Base-by-base conservation (phyloP, 352 stramenopile genomes). In the Phytophthora podocarpi region DNA sequence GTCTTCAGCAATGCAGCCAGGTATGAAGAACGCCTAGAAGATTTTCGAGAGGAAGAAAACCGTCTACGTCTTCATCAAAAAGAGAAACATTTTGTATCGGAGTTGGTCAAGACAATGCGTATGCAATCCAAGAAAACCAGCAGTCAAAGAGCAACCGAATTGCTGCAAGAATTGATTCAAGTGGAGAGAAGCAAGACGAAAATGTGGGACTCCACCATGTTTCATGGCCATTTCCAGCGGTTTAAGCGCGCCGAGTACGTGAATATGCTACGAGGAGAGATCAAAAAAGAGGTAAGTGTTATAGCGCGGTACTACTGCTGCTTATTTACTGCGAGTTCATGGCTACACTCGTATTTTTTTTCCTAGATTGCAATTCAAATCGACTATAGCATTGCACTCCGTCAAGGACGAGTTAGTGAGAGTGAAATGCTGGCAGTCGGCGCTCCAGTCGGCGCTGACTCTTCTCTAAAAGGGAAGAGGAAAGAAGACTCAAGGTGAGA, bases 31-130 rank as follows among this genome's bases (percentile, higher is more conserved):
- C 67, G 74, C 0, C 41, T 90, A 0, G 62, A 89, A 2, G 66
- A 90, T 53, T 92, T 93, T 49, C 68, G 80, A 20, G 72, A 90
- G 37, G 85, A 93, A 72, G 77, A 85, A 34, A 79, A 35, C 8
- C 71, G 59, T 2, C 58, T 74, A 30, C 64, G 52, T 1, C 50
- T 82, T 5, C 42, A 85, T 2, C 81, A 93, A 32, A 80, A 78
- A 31, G 81, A 90, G 24, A 67, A 78, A 2, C 81, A 92, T 30
- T 76, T 91, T 28, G 62, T 92, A 0, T 92, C 85, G 0, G 82
- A 93, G 32, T 35, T 91, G 5, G 72, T 92, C 9, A 92, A 92
- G 46, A 91, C 76, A 2, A 62, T 93, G 21, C 70, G 82, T 2
- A 75, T 90, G 64, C 82, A 93, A 49, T 66, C 76, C 0, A 85